phyloP scores from a whole-genome alignment of 2,329 filamentous ascomycete genomes.

The Clonostachys solani region DNA sequence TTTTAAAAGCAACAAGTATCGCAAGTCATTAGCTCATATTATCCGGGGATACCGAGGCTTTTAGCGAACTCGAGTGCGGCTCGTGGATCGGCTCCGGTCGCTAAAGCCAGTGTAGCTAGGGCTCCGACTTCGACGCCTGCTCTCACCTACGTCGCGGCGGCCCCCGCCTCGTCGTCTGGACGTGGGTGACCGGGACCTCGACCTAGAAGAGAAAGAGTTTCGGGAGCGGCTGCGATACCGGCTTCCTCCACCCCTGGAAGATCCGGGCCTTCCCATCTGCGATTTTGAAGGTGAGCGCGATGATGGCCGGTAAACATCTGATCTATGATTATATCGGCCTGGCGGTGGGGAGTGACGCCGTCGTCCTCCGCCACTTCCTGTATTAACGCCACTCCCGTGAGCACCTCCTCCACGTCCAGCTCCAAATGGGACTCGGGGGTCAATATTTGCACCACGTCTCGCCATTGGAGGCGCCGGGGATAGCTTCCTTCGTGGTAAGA shows the following conservation, averaged over 20 bases:
- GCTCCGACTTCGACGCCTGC: slow-evolving; percentile 36
- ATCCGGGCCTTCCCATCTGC: slow-evolving; percentile 25
- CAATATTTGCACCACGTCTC: slow-evolving; percentile 56
- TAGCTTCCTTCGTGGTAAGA: slow-evolving; percentile 78
- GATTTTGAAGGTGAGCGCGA: slow-evolving; percentile 45
- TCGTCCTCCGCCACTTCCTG: slow-evolving; percentile 27
- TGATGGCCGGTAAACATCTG: slow-evolving; percentile 60
- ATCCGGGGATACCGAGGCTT: slow-evolving; percentile 12
- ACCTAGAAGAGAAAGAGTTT: slow-evolving; percentile 40
- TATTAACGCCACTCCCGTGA: slow-evolving; percentile 16
- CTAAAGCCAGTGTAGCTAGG: slow-evolving; percentile 35
- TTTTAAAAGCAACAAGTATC: too few species aligned
- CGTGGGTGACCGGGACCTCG: slow-evolving; percentile 37
- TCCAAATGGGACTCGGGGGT: slow-evolving; percentile 34
- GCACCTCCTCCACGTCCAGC: slow-evolving; percentile 25
- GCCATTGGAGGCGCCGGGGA: slow-evolving; percentile 73
- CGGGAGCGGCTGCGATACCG: slow-evolving; percentile 41
- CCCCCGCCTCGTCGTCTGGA: slow-evolving; percentile 23
- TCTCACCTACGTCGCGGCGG: slow-evolving; percentile 21
- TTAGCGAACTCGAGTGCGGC: slow-evolving; percentile 20
- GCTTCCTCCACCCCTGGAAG: slow-evolving; percentile 15
- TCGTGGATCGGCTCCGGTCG: slow-evolving; percentile 33
- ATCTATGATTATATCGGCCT: slow-evolving; percentile 33
- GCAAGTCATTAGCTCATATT: too few species aligned
- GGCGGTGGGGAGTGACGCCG: slow-evolving; percentile 28